These are phyloP conservation scores for Solanum raphanifolium DNA, from an alignment of 257 asterid species.

Conservation along the genomic window DNA sequence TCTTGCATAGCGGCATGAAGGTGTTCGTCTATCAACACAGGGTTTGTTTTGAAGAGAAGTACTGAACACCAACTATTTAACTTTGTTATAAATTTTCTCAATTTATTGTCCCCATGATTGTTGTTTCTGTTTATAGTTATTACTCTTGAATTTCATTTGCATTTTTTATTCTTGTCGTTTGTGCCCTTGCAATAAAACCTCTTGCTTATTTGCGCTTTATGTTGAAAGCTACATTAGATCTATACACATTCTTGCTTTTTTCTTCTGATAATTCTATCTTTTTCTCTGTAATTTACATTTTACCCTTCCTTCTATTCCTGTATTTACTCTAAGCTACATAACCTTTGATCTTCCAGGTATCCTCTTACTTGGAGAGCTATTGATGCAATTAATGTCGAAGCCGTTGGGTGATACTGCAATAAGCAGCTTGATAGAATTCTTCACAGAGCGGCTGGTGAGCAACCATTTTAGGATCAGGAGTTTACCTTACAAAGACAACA, in stretches of 20 bases:
- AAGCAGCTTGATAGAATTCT: conserved; percentile 69
- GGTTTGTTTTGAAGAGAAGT: background rate
- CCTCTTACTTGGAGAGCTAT: conserved; percentile 69
- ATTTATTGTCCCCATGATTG: background rate
- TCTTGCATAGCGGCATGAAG: background rate
- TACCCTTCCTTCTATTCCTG: background rate
- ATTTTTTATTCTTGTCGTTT: background rate
- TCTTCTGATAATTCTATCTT: background rate
- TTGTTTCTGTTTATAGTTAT: background rate
- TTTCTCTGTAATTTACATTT: background rate
- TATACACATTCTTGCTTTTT: background rate
- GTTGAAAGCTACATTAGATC: background rate
- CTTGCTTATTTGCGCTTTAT: background rate
- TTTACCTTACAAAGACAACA: background rate
- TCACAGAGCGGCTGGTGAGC: conserved; percentile 86
- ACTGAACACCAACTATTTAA: background rate
- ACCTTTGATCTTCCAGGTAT: conserved; percentile 44
- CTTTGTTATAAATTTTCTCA: background rate
- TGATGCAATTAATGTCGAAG: conserved; percentile 43
- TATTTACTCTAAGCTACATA: background rate
- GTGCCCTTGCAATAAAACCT: background rate
- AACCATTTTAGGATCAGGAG: background rate
- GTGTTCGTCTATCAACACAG: background rate
- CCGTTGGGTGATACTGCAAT: conserved; percentile 48
- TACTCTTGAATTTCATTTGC: background rate